These are phyloP conservation scores for Cryptosporidium viatorum DNA, from an alignment of 169 alveolate genomes.

Conservation along the genomic window DNA sequence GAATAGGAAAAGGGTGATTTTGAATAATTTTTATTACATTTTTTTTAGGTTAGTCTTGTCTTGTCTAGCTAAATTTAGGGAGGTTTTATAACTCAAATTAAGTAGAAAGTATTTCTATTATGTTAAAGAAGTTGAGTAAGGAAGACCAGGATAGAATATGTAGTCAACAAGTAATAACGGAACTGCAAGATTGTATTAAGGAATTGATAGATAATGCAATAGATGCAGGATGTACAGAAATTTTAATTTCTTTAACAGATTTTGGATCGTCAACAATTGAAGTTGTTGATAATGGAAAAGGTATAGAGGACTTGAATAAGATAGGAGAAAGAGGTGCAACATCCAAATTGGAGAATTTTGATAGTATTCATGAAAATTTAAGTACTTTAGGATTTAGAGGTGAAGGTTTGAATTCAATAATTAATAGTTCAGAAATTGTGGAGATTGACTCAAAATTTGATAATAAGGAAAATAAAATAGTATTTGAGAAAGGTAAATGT, in stretches of 20 bases:
- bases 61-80: not conserved
- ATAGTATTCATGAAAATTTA: constrained; percentile 88
- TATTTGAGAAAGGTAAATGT: constrained; percentile 24
- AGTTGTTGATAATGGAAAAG: constrained; percentile 93
- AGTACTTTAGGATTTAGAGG: constrained; percentile 96
- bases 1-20: not conserved
- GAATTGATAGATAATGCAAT: constrained; percentile 94
- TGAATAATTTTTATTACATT: not conserved
- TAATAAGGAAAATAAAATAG: constrained; percentile 29
- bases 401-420: constrained; percentile 88
- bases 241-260: constrained; percentile 87
- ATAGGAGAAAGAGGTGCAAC: constrained; percentile 90
- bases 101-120: not conserved
- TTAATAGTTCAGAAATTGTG: constrained; percentile 78
- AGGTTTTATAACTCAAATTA: not conserved
- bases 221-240: constrained; percentile 92
- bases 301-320: constrained; percentile 84
- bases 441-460: constrained; percentile 80
- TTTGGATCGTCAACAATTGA: constrained; percentile 90
- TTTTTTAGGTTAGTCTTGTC: not conserved
- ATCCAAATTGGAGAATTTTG: constrained; percentile 91
- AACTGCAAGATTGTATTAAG: constrained; percentile 83
- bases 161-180: constrained; percentile 78
- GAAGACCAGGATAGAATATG: constrained; percentile 68
- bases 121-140: constrained; percentile 37